Percentiles rank a stretch among this genome's conserved stretches.
Conservation (phyloP, 2,329 filamentous ascomycete species). For the Arthrobotrys megalospora region DNA sequence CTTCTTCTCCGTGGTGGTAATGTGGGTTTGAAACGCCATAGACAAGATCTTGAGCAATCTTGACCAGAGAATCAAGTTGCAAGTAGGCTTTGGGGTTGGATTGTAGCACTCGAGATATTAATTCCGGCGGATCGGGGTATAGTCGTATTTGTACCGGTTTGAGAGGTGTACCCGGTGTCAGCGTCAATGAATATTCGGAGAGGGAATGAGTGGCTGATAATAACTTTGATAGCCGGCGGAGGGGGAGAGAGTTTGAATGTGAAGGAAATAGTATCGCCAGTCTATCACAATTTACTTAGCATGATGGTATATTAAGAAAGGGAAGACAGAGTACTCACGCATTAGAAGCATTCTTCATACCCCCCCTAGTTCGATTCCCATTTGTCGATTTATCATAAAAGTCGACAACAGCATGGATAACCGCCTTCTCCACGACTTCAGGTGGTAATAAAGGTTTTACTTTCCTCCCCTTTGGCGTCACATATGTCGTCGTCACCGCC, state of each 20-base stretch:
- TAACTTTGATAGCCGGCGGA: slow-evolving; percentile 75
- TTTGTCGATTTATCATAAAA: slow-evolving; percentile 85
- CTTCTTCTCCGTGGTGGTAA: slow-evolving; percentile 64
- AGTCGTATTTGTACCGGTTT: slow-evolving; percentile 84
- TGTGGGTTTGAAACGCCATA: slow-evolving; percentile 72
- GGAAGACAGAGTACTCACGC: slow-evolving; percentile 72
- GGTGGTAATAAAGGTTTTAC: slow-evolving; percentile 70
- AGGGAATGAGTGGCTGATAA: slow-evolving; percentile 81
- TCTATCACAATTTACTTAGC: slow-evolving; percentile 48
- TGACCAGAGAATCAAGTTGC: slow-evolving; percentile 79
- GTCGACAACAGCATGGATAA: slow-evolving; percentile 72
- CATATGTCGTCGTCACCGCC: slow-evolving; percentile 66
- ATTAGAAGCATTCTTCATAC: slow-evolving; percentile 82
- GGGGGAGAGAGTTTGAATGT: slow-evolving; percentile 69
- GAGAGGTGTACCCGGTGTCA: slow-evolving; percentile 85
- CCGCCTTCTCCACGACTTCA: slow-evolving; percentile 75
- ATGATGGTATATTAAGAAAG: not conserved
- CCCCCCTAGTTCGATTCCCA: slow-evolving; percentile 81
- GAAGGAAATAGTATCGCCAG: slow-evolving; percentile 62
- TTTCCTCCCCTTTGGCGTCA: slow-evolving; percentile 68
- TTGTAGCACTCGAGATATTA: slow-evolving; percentile 80
- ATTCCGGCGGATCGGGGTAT: slow-evolving; percentile 80
- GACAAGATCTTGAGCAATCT: slow-evolving; percentile 78
- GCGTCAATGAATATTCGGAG: slow-evolving; percentile 81
- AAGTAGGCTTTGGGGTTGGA: slow-evolving; percentile 83